These are phyloP conservation scores for Lactarius akahatsu DNA, from an alignment of 768 basidiomycete genomes.

Conservation along the genomic window DNA sequence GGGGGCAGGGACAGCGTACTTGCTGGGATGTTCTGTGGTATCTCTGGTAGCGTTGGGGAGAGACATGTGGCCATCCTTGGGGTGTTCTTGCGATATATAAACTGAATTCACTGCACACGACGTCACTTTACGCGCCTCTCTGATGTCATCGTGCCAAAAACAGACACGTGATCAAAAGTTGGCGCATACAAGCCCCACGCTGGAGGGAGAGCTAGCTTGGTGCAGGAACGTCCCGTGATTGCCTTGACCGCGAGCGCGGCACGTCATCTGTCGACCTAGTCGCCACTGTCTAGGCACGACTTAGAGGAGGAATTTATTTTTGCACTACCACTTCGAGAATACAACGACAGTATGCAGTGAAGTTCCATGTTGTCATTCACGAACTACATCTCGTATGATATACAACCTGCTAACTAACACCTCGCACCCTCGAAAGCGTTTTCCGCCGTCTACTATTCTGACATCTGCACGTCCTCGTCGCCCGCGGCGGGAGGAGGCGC, in stretches of 20 bases:
- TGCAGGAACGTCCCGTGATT: no score
- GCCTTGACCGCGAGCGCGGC: no score
- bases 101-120: neutral
- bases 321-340: no score
- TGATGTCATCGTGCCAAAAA: slow-evolving; percentile 20
- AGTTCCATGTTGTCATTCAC: no score
- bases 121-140: neutral
- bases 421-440: neutral
- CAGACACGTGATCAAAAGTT: neutral
- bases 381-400: neutral
- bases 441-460: slow-evolving; percentile 45
- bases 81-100: neutral
- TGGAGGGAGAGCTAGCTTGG: no score
- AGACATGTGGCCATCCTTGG: slow-evolving; percentile 48
- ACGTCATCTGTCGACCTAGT: no score
- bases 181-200: no score
- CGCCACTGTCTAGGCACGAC: no score
- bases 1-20: slow-evolving; percentile 61
- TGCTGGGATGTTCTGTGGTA: slow-evolving; percentile 54
- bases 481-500: slow-evolving; percentile 37
- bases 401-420: slow-evolving; percentile 4
- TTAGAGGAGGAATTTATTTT: no score
- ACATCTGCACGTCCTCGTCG: slow-evolving; percentile 88
- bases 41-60: slow-evolving; percentile 63
- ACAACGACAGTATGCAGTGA: no score